Base-by-base conservation (phyloP, 345 rosid species). In the Eutrema japonicum region DNA sequence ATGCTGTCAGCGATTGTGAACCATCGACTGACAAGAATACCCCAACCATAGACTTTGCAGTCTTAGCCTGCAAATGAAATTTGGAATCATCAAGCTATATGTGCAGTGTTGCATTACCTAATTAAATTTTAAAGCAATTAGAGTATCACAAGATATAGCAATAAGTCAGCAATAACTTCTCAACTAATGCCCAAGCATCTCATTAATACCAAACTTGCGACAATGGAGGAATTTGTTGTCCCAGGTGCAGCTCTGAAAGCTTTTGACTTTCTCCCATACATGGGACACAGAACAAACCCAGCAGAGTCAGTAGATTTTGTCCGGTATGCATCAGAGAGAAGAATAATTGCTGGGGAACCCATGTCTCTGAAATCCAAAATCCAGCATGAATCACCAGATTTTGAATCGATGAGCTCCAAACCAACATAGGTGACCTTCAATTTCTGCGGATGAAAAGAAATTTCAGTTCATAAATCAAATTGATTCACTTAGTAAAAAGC, bases 291-390 rank as follows among this genome's bases (percentile, higher is more conserved):
- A 80, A 95, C 80, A 79, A 95, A 95, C 76, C 94, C 94, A 38
- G 91, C 89, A 76, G 79, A 70, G 71, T 91, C 98, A 0, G 76
- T 43, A 60, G 75, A 77, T 81, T 83, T 91, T 78, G 87, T 75
- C 60, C 92, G 88, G 77, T 85, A 88, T 8, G 85, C 79, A 85
- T 89, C 97, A 59, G 90, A 80, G 48, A 95, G 88, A 51, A 84
- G 84, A 71, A 92, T 43, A 29, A 95, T 78, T 52, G 98, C 90
- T 2, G 99, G 98, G 53, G 99, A 92, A 73, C 66, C 79, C 97
- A 92, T 92, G 67, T 95, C 98, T 87, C 98, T 92, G 68, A 95
- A 95, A 77, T 95, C 99, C 84, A 95, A 85, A 81, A 94, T 90
- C 99, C 99, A 95, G 46, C 91, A 87, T 32, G 85, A 83, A 67